Base-by-base conservation (phyloP, 2,329 filamentous ascomycete species). In the Neobulgaria alba region DNA sequence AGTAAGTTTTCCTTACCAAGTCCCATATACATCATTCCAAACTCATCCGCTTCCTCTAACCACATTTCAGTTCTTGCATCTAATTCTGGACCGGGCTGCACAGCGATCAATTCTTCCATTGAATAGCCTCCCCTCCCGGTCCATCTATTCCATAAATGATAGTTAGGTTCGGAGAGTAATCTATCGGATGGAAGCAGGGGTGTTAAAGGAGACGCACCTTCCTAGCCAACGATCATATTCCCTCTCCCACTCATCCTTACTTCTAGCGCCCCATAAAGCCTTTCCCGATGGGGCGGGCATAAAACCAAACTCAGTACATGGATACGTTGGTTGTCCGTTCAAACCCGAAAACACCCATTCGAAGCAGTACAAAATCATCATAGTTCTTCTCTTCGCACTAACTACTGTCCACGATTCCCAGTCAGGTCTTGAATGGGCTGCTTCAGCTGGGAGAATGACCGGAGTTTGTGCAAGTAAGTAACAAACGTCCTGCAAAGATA, bases 381-480 rank as follows among this genome's bases (percentile, higher is more conserved):
- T 49, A 2, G 61, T 57, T 20, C 63, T 72, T 9, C 73, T 69
- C 52, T 79, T 79, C 33, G 66, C 64, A 46, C 78, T 76, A 49
- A 79, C 65, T 51, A 75, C 52, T 7, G 64, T 41, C 63, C 63
- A 66, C 8, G 54, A 46, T 15, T 60, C 52, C 61, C 60, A 66
- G 2, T 51, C 45, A 12, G 63, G 63, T 4, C 53, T 46, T 16
- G 35, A 45, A 38, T 60, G 53, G 9, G 53, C 43, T 5, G 46
- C 47, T 42, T 65, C 64, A 39, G 62, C 62, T 32, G 56, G 51
- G 2, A 66, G 56, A 37, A 61, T 39, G 8, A 66, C 49, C 2
- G 61, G 61, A 2, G 57, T 58, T 8, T 48, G 47, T 3, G 57
- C 54, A 4, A 60, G 54, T 42, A 61, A 52, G 32, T 54, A 56